These are phyloP conservation scores for Termitomyces sp. DNA, from an alignment of 768 basidiomycete species.

Conservation along the genomic window DNA sequence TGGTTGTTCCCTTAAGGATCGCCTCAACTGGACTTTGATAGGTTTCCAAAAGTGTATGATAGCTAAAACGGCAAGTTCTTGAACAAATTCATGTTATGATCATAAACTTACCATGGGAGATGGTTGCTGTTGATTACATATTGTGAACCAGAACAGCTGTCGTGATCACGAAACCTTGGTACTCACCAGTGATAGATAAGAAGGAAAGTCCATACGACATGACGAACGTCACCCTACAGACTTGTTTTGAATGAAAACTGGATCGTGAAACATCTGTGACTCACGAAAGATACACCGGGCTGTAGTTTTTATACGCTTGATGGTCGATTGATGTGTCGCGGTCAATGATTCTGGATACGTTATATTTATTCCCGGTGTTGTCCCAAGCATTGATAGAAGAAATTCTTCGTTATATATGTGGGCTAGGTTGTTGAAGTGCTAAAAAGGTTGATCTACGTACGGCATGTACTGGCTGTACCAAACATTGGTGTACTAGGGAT, in stretches of 20 bases:
- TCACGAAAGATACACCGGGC: conserved; percentile 42
- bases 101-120: conserved; percentile 31
- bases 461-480: conserved; percentile 58
- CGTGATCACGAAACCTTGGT: not conserved
- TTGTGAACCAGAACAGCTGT: not conserved
- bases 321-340: conserved; percentile 32
- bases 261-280: conserved; percentile 5
- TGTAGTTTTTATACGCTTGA: conserved; percentile 40
- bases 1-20: conserved; percentile 46
- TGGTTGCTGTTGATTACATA: conserved; percentile 27
- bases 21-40: conserved; percentile 44
- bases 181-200: conserved; percentile 54
- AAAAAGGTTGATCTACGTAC: conserved; percentile 24
- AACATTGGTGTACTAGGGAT: conserved; percentile 39
- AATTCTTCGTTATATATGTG: conserved; percentile 19
- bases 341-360: conserved; percentile 37
- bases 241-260: not conserved
- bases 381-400: conserved; percentile 52
- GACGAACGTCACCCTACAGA: conserved; percentile 43
- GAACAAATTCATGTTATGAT: not conserved
- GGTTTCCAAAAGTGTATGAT: conserved; percentile 54
- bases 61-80: conserved; percentile 18
- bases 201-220: conserved; percentile 54
- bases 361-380: conserved; percentile 44
- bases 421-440: conserved; percentile 1